Evolutionary conservation across 441 rosid genomes (phyloP), one percentile per base, ranked within the genome.

Genomic region (Cnidoscolus chayamansa): DNA sequence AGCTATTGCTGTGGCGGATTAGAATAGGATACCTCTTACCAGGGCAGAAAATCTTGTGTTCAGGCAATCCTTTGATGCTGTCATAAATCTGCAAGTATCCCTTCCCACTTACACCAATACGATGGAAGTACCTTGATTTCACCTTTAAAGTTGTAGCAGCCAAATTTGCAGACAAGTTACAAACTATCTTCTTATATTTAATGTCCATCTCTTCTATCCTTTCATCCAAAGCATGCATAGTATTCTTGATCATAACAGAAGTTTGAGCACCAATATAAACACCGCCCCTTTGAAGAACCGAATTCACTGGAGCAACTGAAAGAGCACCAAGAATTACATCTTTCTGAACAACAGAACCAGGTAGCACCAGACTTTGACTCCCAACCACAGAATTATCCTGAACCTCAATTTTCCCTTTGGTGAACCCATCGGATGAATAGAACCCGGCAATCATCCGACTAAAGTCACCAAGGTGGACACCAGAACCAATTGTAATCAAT

Each of bases 401-500:
- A 65, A 89, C 81, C 70, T 83, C 83, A 66, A 86, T 65, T 68
- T 76, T 82, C 63, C 76, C 77, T n/a, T 61, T 71, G 54, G 65
- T 67, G 49, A 82, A 80, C 48, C 94, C 92, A 10, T 16, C 58
- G 2, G 76, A 59, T 60, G 88, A 78, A 60, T 86, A 85, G 81
- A 78, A 85, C 54, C 89, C 83, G 0, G 87, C 37, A 72, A 89
- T 76, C 17, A 89, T 80, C 71, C 88, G 49, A 74, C 94, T 82
- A 54, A 87, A 87, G 79, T 89, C 94, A 59, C 92, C 94, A 25
- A 89, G 85, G 79, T 89, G 94, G 55, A 87, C 92, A 4, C 94
- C 94, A 31, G 73, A 79, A 45, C 85, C 86, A 20, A 89, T 74
- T 13, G 76, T 77, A 16, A 89, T 80, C 76, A 81, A 64, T 43